Evolutionary conservation across 345 rosid genomes (phyloP).

Genomic region (Populus pruinosa): DNA sequence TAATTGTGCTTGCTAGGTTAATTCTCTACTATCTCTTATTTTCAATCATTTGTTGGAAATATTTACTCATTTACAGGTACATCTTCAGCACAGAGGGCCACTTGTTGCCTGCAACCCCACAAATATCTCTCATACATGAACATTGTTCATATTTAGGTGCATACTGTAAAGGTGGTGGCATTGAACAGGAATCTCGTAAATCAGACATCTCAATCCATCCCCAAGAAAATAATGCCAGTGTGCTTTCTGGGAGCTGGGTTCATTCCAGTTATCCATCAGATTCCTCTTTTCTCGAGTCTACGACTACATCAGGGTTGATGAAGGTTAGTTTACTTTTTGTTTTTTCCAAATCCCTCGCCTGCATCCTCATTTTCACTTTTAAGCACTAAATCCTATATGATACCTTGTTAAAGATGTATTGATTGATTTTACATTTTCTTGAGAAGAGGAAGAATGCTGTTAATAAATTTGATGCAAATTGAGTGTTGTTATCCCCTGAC

Average conservation of each 20-base stretch:
- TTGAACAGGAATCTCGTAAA: constrained; percentile 30
- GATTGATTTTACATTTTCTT: not conserved
- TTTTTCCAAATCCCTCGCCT: not conserved
- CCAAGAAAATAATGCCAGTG: constrained; percentile 42
- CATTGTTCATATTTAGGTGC: constrained; percentile 89
- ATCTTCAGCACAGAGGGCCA: constrained; percentile 95
- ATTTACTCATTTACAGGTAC: constrained; percentile 45
- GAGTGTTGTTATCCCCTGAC: not conserved
- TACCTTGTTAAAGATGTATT: not conserved
- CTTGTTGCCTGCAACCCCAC: constrained; percentile 80
- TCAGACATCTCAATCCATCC: constrained; percentile 28
- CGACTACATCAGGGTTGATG: constrained; percentile 56
- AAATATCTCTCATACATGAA: constrained; percentile 75
- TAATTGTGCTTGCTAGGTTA: not conserved
- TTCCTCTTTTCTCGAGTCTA: constrained; percentile 44
- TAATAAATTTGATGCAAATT: not conserved
- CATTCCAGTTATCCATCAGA: constrained; percentile 21
- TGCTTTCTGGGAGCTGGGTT: constrained; percentile 31
- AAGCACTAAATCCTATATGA: not conserved
- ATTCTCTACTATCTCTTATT: constrained; percentile 1
- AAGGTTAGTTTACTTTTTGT: constrained; percentile 46
- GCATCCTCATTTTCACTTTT: not conserved
- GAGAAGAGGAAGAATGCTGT: not conserved
- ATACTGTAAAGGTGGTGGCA: constrained; percentile 52
- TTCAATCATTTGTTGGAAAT: not conserved